Conservation (phyloP, 805 yeast genomes). For the Wickerhamiella shivajii region DNA sequence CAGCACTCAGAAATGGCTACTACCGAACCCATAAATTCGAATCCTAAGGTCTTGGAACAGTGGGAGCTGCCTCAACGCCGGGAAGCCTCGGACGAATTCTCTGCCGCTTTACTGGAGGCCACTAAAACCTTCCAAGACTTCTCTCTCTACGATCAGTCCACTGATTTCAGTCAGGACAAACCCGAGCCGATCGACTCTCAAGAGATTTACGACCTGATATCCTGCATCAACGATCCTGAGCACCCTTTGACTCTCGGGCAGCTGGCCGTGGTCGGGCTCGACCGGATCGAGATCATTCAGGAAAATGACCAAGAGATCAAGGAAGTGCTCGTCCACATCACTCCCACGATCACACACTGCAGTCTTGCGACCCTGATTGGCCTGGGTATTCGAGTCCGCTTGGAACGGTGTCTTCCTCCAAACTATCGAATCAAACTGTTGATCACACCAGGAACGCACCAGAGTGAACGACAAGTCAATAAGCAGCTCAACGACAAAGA, state of each 20-base stretch:
- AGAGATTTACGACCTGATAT: constrained; percentile 74
- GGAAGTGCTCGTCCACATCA: constrained; percentile 65
- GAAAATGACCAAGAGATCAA: constrained; percentile 45
- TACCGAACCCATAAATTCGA: constrained; percentile 82
- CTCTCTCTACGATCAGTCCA: constrained; percentile 14
- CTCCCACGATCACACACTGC: constrained; percentile 97
- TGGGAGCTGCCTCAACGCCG: constrained; percentile 61
- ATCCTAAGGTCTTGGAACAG: constrained; percentile 70
- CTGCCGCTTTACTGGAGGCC: constrained; percentile 17
- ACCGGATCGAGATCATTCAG: constrained; percentile 61
- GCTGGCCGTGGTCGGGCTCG: constrained; percentile 76
- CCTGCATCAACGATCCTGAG: constrained; percentile 89
- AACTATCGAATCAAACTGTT: constrained; percentile 66
- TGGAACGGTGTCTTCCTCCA: constrained; percentile 78
- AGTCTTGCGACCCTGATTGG: constrained; percentile 93
- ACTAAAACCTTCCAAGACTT: constrained; percentile 7
- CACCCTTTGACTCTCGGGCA: constrained; percentile 94
- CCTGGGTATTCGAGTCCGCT: constrained; percentile 78
- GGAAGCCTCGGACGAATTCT: constrained; percentile 14
- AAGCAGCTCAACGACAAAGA: constrained; percentile 95
- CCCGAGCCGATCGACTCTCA: constrained; percentile 67
- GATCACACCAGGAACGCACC: constrained; percentile 86
- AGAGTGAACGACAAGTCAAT: constrained; percentile 89
- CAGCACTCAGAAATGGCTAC: no score
- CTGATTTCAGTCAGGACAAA: constrained; percentile 14